A percentile compares a stretch with the other conserved stretches of the same genome.
Evolutionary conservation across 345 rosid species (phyloP).

Genomic region (Mallotus nudiflorus): DNA sequence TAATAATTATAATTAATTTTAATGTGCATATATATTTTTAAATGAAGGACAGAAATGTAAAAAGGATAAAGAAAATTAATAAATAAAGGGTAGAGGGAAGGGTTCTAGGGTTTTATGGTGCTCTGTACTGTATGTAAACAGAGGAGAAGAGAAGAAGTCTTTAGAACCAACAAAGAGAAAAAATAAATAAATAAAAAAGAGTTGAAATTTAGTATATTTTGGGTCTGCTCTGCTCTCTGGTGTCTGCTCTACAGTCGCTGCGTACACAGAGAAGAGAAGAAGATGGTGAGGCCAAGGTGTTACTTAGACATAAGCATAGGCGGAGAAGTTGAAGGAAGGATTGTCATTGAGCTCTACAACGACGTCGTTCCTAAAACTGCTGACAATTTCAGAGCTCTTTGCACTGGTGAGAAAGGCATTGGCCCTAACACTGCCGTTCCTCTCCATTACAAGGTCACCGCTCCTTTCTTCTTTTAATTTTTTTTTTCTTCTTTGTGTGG

Average conservation of each 20-base stretch:
- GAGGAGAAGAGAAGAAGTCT: too few species aligned
- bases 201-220: too few species aligned
- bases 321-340: constrained; percentile 90
- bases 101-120: too few species aligned
- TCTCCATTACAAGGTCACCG: constrained; percentile 82
- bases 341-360: constrained; percentile 73
- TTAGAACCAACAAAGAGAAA: background rate
- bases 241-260: too few species aligned
- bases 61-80: too few species aligned
- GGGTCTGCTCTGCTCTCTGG: too few species aligned
- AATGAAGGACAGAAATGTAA: too few species aligned
- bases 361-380: constrained; percentile 91
- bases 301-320: constrained; percentile 87
- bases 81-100: too few species aligned
- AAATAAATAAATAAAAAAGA: too few species aligned
- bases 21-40: too few species aligned
- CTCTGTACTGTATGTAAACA: too few species aligned
- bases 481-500: background rate
- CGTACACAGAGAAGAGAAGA: constrained; percentile 16
- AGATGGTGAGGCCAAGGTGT: constrained; percentile 68
- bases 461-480: background rate
- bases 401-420: constrained; percentile 91
- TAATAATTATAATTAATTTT: too few species aligned
- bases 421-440: constrained; percentile 72
- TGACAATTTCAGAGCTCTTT: constrained; percentile 88